Evolutionary conservation across 2,329 filamentous ascomycete species (phyloP).

Genomic region (Blastomyces silverae): DNA sequence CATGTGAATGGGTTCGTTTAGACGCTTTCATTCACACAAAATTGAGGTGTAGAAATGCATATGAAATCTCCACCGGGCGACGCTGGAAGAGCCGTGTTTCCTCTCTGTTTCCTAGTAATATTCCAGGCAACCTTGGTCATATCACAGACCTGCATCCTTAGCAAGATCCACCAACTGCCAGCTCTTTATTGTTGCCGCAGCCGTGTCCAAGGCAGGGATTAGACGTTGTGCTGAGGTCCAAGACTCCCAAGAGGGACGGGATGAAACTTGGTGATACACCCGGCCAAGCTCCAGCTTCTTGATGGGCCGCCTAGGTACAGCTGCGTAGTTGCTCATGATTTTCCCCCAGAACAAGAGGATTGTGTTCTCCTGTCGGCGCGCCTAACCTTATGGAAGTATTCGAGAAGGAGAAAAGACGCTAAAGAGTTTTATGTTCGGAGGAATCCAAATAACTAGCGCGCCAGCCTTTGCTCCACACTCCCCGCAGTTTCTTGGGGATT

Average conservation of each 20-base stretch:
- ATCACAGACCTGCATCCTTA: neutral
- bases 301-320: no score
- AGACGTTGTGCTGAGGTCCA: neutral
- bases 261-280: neutral
- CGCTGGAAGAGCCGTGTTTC: neutral
- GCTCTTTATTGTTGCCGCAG: neutral
- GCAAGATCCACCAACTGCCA: neutral
- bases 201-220: neutral
- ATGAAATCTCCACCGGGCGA: neutral
- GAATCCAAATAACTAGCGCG: neutral
- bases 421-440: neutral
- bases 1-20: neutral
- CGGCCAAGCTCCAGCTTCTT: neutral
- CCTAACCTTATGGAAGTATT: neutral
- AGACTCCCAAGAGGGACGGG: neutral
- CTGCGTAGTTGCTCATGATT: neutral
- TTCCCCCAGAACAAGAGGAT: neutral
- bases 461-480: neutral
- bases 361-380: neutral
- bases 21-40: neutral
- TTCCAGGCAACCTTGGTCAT: neutral
- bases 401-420: neutral
- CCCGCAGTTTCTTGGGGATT: neutral
- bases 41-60: neutral
- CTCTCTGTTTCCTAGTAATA: neutral